A percentile compares a stretch with the other conserved stretches of the same genome.
phyloP scores from a whole-genome alignment of 805 yeast genomes.

The Lipomyces yamadae region DNA sequence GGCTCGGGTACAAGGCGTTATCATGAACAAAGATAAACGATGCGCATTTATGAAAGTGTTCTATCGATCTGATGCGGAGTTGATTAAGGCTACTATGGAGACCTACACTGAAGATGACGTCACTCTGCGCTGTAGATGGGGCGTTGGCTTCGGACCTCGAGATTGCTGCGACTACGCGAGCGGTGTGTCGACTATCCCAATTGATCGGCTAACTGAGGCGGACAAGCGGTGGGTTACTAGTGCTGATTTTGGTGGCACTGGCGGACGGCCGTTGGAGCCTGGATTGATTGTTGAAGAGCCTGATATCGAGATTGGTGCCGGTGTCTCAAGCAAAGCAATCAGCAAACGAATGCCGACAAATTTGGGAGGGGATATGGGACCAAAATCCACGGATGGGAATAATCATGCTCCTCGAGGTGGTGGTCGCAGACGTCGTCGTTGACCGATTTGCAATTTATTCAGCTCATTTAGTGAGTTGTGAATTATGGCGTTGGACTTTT shows the following conservation, averaged over 20 bases:
- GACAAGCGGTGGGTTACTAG: slow-evolving; percentile 85
- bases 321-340: slow-evolving; percentile 89
- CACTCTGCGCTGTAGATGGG: slow-evolving; percentile 91
- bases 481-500: not conserved
- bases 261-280: slow-evolving; percentile 76
- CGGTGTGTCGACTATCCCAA: slow-evolving; percentile 86
- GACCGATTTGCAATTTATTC: slow-evolving; percentile 7
- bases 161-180: slow-evolving; percentile 95
- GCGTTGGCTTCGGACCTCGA: slow-evolving; percentile 98
- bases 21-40: slow-evolving; percentile 83
- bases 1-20: slow-evolving; percentile 90
- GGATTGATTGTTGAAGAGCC: slow-evolving; percentile 95
- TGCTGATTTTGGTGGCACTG: slow-evolving; percentile 98
- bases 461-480: not conserved
- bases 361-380: slow-evolving; percentile 53
- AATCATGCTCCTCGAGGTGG: slow-evolving; percentile 4
- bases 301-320: slow-evolving; percentile 94
- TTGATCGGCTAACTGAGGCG: slow-evolving; percentile 88
- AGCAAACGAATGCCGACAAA: slow-evolving; percentile 92
- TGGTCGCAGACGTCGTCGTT: slow-evolving; percentile 2
- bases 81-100: slow-evolving; percentile 70
- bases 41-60: slow-evolving; percentile 96
- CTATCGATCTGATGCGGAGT: slow-evolving; percentile 89
- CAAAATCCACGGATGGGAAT: slow-evolving; percentile 22
- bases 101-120: slow-evolving; percentile 60